These are phyloP conservation scores for Chalciporus chontae DNA, from an alignment of 768 basidiomycete species.

Conservation along the genomic window DNA sequence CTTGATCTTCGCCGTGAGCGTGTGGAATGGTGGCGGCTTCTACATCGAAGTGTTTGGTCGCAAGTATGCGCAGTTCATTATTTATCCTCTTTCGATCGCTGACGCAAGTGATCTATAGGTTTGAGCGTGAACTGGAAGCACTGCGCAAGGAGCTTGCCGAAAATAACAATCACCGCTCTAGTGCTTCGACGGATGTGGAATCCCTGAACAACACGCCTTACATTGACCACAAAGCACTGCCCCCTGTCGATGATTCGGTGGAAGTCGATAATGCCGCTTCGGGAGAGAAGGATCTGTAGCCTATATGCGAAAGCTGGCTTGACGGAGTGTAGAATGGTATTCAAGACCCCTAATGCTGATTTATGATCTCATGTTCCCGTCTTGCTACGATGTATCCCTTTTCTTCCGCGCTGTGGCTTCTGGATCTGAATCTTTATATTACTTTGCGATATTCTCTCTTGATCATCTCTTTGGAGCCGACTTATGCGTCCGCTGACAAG, in stretches of 20 bases:
- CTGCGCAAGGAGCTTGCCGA: conserved; percentile 88
- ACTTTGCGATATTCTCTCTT: too few relatives aligned
- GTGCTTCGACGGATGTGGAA: conserved; percentile 47
- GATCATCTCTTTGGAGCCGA: too few relatives aligned
- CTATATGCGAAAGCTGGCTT: background rate
- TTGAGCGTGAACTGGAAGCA: conserved; percentile 88
- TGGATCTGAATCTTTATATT: background rate
- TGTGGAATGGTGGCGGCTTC: conserved; percentile 95
- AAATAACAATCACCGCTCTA: conserved; percentile 49
- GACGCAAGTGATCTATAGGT: conserved; percentile 44
- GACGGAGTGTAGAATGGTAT: conserved; percentile 7
- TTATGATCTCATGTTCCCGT: conserved; percentile 13
- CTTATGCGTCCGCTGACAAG: background rate
- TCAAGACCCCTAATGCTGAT: conserved; percentile 11
- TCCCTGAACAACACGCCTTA: conserved; percentile 36
- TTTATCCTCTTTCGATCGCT: background rate
- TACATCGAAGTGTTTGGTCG: conserved; percentile 97
- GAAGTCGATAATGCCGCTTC: conserved; percentile 8
- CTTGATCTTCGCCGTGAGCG: conserved; percentile 78
- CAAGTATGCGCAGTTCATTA: conserved; percentile 58
- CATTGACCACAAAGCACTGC: conserved; percentile 22
- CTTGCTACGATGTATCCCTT: conserved; percentile 10
- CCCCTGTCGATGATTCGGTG: conserved; percentile 17
- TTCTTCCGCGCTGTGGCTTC: background rate
- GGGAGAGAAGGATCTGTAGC: conserved; percentile 31